A percentile compares a stretch with the other conserved stretches of the same genome.
These are phyloP conservation scores for Cytidiella melzeri DNA, from an alignment of 768 basidiomycete genomes.

Conservation along the genomic window DNA sequence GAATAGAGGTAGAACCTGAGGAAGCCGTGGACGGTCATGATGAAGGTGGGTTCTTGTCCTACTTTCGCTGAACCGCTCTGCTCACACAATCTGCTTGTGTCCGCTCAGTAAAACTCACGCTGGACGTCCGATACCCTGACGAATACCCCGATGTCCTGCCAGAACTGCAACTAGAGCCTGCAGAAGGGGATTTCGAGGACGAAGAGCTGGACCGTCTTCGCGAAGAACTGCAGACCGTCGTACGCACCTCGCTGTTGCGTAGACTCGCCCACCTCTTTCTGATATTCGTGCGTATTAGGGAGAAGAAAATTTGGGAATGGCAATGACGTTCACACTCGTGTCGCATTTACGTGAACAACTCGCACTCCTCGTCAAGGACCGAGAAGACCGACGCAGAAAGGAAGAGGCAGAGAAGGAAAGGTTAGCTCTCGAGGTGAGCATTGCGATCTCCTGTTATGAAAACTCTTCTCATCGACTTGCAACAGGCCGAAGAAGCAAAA, in stretches of 20 bases:
- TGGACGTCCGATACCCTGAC: slow-evolving; percentile 73
- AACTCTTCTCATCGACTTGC: slow-evolving; percentile 1
- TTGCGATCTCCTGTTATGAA: background rate
- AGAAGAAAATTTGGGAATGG: slow-evolving; percentile 87
- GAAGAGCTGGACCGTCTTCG: slow-evolving; percentile 51
- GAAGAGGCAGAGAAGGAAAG: slow-evolving; percentile 73
- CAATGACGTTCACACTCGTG: slow-evolving; percentile 95
- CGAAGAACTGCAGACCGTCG: slow-evolving; percentile 48
- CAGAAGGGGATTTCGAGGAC: slow-evolving; percentile 58
- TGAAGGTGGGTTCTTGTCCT: slow-evolving; percentile 35
- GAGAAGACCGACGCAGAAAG: slow-evolving; percentile 48
- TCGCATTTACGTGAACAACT: slow-evolving; percentile 79
- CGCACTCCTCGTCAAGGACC: slow-evolving; percentile 50
- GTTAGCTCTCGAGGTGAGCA: slow-evolving; percentile 63
- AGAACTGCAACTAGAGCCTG: slow-evolving; percentile 54
- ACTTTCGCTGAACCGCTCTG: slow-evolving; percentile 9
- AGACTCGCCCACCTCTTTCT: background rate
- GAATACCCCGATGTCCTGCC: slow-evolving; percentile 84
- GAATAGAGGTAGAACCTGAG: slow-evolving; percentile 87
- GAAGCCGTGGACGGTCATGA: slow-evolving; percentile 59
- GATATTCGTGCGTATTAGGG: slow-evolving; percentile 39
- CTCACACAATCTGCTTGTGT: slow-evolving; percentile 8
- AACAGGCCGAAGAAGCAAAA: slow-evolving; percentile 78
- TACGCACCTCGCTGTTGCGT: slow-evolving; percentile 30
- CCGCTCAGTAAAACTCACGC: slow-evolving; percentile 65